Conservation (phyloP, 257 asterid species). For the Sherardia arvensis region DNA sequence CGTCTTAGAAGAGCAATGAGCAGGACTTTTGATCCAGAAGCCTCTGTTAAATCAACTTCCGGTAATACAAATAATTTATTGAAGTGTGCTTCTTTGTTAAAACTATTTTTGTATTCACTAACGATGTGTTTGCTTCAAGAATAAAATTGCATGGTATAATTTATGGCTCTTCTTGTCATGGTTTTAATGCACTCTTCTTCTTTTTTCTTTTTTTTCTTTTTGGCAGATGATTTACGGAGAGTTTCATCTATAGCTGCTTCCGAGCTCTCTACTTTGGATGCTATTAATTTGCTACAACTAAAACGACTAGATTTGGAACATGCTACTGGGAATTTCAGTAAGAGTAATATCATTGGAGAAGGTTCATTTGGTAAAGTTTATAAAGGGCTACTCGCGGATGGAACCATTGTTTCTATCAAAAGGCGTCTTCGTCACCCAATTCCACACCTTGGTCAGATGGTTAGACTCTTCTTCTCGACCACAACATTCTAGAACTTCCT, state of each 20-base stretch:
- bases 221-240: conserved; percentile 3
- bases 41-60: conserved; percentile 6
- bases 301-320: conserved; percentile 2
- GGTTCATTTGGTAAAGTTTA: conserved; percentile 2
- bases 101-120: no score
- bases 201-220: not conserved
- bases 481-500: not conserved
- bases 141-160: not conserved
- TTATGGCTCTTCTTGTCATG: not conserved
- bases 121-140: not conserved
- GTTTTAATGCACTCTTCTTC: conserved; percentile 1
- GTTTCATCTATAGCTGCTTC: not conserved
- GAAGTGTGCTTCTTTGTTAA: not conserved
- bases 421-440: not conserved
- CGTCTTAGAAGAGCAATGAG: not conserved
- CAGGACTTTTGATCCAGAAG: conserved; percentile 6
- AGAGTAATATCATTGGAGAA: conserved; percentile 7
- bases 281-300: not conserved
- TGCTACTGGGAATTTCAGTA: not conserved
- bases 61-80: not conserved
- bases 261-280: not conserved
- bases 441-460: not conserved
- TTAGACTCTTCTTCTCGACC: not conserved
- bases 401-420: conserved; percentile 5
- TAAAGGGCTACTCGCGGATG: conserved; percentile 9